Evolutionary conservation across 148 eudicot species (phyloP), one percentile per base, ranked within the genome.

Genomic region (Bassia scoparia): DNA sequence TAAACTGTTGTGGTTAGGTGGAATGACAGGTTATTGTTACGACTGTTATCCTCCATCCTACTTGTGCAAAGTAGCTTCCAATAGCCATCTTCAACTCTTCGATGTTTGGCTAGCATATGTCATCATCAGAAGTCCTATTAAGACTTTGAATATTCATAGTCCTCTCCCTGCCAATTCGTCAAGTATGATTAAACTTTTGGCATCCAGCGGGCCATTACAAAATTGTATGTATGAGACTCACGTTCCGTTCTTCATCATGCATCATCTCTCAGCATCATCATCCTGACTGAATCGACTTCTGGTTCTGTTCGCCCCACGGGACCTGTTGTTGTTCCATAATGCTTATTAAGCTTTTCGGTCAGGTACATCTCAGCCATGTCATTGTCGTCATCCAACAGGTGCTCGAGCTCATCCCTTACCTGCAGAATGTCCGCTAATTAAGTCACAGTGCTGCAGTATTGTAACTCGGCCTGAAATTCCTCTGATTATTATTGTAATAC

Each of bases 291-390:
- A 43, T 73, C 82, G 37, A 63, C 24, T 13, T 56, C 37, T 41
- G 46, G 18, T 56, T 80, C 86, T 41, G 71, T 78, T 63, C 77
- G n/a, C n/a, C n/a, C 68, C 68, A 62, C 30, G 38, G 78, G 62
- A 54, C 74, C 72, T 10, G n/a, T n/a, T n/a, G n/a, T n/a, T 34
- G 69, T 52, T 83, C 86, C 64, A 29, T 50, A 29, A 38, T 68
- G 80, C 52, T 31, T 70, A 53, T 31, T 70, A 53, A 82, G 76
- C 85, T 88, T 88, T 63, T 81, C 88, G 1, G 90, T 86, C 71
- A 89, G 69, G 68, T 89, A 89, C 90, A 89, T 86, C 76, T 86
- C 93, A 10, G 84, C 84, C 93, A 89, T 86, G 71, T 89, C 93
- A 62, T 86, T 78, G 73, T 86, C 92, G 31, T 88, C 92, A 72